These are phyloP conservation scores for Pichia sp. DNA, from an alignment of 1,139 yeast species.

Conservation along the genomic window DNA sequence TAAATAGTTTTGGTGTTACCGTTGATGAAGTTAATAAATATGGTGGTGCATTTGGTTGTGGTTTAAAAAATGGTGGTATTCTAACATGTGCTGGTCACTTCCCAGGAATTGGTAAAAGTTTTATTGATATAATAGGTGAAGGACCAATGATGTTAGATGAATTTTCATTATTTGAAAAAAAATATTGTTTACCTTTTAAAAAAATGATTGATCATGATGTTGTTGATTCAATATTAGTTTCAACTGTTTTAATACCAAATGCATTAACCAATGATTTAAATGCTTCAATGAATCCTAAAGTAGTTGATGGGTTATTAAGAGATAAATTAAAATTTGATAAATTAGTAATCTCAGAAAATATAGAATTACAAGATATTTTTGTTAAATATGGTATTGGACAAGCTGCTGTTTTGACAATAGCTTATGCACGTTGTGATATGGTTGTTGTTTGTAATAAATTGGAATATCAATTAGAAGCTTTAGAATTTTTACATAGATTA, in stretches of 20 bases:
- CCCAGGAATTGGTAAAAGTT: slow-evolving; percentile 62
- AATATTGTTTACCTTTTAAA: slow-evolving; percentile 50
- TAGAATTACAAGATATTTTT: slow-evolving; percentile 60
- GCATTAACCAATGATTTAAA: slow-evolving; percentile 57
- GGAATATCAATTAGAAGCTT: slow-evolving; percentile 54
- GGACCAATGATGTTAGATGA: slow-evolving; percentile 57
- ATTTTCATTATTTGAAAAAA: slow-evolving; percentile 46
- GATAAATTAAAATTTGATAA: slow-evolving; percentile 52
- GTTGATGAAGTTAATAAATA: slow-evolving; percentile 52
- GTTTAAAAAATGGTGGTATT: slow-evolving; percentile 52
- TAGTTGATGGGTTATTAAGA: slow-evolving; percentile 49
- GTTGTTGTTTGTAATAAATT: slow-evolving; percentile 58
- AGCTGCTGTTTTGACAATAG: slow-evolving; percentile 52
- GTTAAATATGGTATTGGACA: slow-evolving; percentile 62
- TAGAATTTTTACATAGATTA: slow-evolving; percentile 50
- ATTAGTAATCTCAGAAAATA: slow-evolving; percentile 57
- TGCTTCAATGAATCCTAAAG: slow-evolving; percentile 57
- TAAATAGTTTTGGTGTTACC: slow-evolving; percentile 57
- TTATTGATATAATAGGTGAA: slow-evolving; percentile 52
- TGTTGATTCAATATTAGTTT: slow-evolving; percentile 54
- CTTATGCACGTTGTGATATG: slow-evolving; percentile 62
- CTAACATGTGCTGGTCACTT: slow-evolving; percentile 59
- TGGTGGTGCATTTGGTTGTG: slow-evolving; percentile 51
- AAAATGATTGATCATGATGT: slow-evolving; percentile 42
- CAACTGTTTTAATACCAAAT: slow-evolving; percentile 68